Evolutionary conservation across 768 basidiomycete species (phyloP).

Genomic region (Naganishia vishniacii): DNA sequence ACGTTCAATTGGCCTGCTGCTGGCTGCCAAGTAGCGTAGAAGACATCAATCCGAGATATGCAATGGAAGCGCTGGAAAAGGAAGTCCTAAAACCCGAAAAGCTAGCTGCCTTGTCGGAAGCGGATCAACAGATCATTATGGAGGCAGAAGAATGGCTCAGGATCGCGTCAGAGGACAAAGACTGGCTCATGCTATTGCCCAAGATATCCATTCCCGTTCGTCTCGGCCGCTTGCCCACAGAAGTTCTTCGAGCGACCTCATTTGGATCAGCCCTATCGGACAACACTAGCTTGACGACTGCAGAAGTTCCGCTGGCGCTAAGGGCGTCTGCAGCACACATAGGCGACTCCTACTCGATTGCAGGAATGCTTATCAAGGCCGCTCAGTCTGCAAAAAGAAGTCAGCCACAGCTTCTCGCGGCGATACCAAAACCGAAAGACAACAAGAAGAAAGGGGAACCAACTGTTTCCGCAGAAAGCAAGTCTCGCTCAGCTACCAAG

Average conservation of each 20-base stretch:
- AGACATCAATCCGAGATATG: not conserved
- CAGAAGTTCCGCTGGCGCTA: not conserved
- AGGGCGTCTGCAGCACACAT: not conserved
- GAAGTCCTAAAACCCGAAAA: not conserved
- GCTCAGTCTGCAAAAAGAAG: not conserved
- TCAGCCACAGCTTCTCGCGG: not conserved
- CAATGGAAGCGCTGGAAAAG: not conserved
- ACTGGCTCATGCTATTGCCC: not conserved
- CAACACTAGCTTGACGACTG: not conserved
- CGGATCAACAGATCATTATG: not conserved
- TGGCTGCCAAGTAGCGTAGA: slow-evolving; percentile 32
- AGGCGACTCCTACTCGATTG: not conserved
- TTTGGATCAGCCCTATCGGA: not conserved
- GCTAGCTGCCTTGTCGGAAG: not conserved
- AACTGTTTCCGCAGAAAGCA: not conserved
- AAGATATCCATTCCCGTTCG: not conserved
- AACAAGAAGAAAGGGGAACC: not conserved
- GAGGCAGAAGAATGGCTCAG: not conserved
- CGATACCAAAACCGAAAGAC: not conserved
- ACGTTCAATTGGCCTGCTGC: slow-evolving; percentile 39
- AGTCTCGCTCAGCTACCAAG: not conserved
- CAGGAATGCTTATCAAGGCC: not conserved
- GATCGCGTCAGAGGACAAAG: not conserved
- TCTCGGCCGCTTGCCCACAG: not conserved
- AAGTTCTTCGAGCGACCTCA: not conserved